Evolutionary conservation across 2,329 filamentous ascomycete genomes (phyloP).

Genomic region (Colletotrichum destructivum): DNA sequence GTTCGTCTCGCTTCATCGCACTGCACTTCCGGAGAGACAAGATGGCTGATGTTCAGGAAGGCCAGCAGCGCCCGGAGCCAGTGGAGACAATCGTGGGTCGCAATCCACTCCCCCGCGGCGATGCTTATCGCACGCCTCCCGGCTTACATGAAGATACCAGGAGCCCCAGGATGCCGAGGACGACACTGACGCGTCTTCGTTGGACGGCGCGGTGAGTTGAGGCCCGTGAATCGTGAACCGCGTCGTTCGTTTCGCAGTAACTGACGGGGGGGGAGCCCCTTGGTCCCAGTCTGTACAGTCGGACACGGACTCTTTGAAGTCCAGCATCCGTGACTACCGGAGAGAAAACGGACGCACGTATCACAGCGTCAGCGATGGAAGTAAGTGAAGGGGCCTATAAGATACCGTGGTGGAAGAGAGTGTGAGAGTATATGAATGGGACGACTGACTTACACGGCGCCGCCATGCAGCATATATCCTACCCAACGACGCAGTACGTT

Average conservation of each 20-base stretch:
- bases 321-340: slow-evolving; percentile 32
- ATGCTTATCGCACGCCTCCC: too few species aligned
- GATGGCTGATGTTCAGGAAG: background rate
- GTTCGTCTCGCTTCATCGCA: background rate
- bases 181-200: background rate
- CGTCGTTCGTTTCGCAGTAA: background rate
- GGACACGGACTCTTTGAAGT: slow-evolving; percentile 25
- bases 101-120: background rate
- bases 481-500: slow-evolving; percentile 46
- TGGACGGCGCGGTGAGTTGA: background rate
- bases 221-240: background rate
- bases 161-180: background rate
- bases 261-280: background rate
- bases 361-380: slow-evolving; percentile 46
- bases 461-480: slow-evolving; percentile 46
- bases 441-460: background rate
- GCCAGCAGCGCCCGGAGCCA: slow-evolving; percentile 1
- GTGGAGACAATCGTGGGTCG: slow-evolving; percentile 1
- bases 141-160: background rate
- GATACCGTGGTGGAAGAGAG: background rate
- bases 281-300: slow-evolving; percentile 4
- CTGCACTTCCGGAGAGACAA: background rate
- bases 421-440: background rate
- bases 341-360: slow-evolving; percentile 42
- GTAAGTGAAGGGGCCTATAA: slow-evolving; percentile 26